Evolutionary conservation across 2,329 filamentous ascomycete genomes (phyloP), one percentile per base, ranked within the genome.

Genomic region (Diaporthe sp.): DNA sequence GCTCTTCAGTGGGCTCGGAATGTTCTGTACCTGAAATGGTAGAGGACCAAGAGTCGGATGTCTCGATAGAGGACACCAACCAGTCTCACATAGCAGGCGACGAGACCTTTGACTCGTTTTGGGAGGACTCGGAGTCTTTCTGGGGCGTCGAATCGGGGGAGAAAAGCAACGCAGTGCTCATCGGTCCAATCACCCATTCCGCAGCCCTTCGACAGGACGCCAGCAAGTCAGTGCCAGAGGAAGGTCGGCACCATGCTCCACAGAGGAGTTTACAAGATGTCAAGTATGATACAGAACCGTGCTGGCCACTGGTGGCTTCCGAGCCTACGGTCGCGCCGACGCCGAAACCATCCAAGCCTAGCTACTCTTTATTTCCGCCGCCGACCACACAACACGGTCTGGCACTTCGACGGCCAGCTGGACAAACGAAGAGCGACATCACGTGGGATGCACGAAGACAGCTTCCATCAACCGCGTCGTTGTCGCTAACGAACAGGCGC

Each of bases 271-370:
- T 30, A 30, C 52, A 52, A 19, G n/a, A 28, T n/a, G 47, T 42
- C 33, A 35, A 58, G 2, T 15, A 33, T 30, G n/a, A 73, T 61
- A 28, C 42, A 33, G 28, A 58, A 28, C 78, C 83, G 71, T 77
- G 87, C 33, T 66, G 84, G 42, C 76, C 87, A 33, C 77, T 86
- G 10, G 72, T 79, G 22, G 76, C 80, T 30, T 17, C 45, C 17
- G 40, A 58, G 7, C 60, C 45, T 40, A 22, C 61, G 9, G 30
- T 84, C 81, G 45, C 82, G 85, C 66, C 81, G 25, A 54, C 45
- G 19, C 57, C 75, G 10, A 55, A 58, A n/a, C 71, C 69, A 33
- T 66, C 55, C 47, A 76, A 74, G 54, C 47, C 71, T 69, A 74
- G 54, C 47, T 76, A 76, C 35, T 74, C 75, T 13, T 45, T 76